Base-by-base conservation (phyloP, 1,284 basidiomycete genomes). In the Grifola frondosa region DNA sequence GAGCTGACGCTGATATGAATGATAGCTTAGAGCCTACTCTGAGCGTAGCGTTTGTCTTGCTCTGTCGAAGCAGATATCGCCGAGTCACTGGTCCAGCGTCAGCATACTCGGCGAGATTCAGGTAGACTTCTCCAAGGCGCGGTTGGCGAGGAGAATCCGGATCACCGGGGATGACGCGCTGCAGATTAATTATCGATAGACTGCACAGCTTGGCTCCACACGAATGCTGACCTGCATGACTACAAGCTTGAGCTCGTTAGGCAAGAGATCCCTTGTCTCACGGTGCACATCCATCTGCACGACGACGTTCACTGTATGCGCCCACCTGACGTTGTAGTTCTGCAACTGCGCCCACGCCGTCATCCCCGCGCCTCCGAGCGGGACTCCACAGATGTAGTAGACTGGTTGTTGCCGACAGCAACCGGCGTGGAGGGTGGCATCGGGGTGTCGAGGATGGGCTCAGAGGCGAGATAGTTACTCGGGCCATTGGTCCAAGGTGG, bases 101-200 rank as follows among this genome's bases (percentile, higher is more conserved):
- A 8, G 81, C 84, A 53, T 90, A 91, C 57, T 90, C 83, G 2
- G 88, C 82, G 4, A 91, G 73, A 57, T 91, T 85, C 40, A 91
- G 68, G 46, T 76, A 70, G 9, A 90, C 71, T 6, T 70, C 71
- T 2, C 88, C 88, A 1, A 90, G 69, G 2, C 78, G 73, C 1
- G 80, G 80, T 40, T 81, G 78, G 12, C 64, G 64, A 1, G 75
- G 77, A 3, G 72, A 66, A 41, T 77, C 67, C 0, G 70, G 74
- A 44, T 80, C 80, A 21, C 74, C 74, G 0, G 70, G 63, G 17
- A 77, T 65, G 26, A 81, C 74, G 16, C 75, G 68, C 74, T 71
- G 35, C 15, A 26, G 33, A 37, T 7, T 2, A 21, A 43, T 48
- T 23, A 25, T 40, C 37, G 32, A 9, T 7, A 40, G 30, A 10